Conservation (phyloP, 805 yeast genomes). For the Ogataea henricii region DNA sequence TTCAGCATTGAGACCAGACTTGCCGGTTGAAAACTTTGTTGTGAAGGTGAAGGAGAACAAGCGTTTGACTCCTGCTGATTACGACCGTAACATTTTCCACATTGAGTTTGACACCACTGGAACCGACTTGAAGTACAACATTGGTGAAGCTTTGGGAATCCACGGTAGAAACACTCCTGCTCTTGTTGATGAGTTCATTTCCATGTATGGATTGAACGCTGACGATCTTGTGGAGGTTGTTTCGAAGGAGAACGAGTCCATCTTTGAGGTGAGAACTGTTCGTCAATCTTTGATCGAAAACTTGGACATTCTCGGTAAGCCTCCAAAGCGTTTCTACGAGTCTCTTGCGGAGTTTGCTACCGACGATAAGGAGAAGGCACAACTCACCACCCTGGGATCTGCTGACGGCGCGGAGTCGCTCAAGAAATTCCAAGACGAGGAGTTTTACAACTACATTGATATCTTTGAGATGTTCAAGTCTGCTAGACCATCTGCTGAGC, state of each 20-base stretch:
- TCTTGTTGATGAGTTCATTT: constrained; percentile 68
- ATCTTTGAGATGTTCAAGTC: constrained; percentile 76
- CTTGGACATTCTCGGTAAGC: constrained; percentile 89
- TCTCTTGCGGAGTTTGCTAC: constrained; percentile 70
- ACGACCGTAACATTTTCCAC: constrained; percentile 94
- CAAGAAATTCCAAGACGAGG: constrained; percentile 83
- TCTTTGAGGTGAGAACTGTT: constrained; percentile 75
- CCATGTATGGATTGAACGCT: constrained; percentile 69
- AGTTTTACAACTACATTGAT: constrained; percentile 79
- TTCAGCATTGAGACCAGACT: constrained; percentile 80
- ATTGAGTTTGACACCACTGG: constrained; percentile 91
- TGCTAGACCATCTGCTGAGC: constrained; percentile 74
- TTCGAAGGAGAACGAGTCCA: constrained; percentile 58
- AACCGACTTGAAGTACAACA: constrained; percentile 86
- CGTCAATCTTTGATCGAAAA: constrained; percentile 80
- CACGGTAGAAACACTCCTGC: constrained; percentile 81
- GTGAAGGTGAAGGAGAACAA: constrained; percentile 90
- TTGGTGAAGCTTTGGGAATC: constrained; percentile 96
- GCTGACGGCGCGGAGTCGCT: constrained; percentile 83
- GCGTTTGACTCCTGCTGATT: constrained; percentile 86
- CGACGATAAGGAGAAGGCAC: constrained; percentile 64
- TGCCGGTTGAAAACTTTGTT: constrained; percentile 79
- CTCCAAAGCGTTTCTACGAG: constrained; percentile 93
- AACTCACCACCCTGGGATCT: constrained; percentile 64
- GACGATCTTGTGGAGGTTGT: constrained; percentile 71